These are phyloP conservation scores for Cladorrhinum sp. DNA, from an alignment of 2,329 filamentous ascomycete species.

Conservation along the genomic window DNA sequence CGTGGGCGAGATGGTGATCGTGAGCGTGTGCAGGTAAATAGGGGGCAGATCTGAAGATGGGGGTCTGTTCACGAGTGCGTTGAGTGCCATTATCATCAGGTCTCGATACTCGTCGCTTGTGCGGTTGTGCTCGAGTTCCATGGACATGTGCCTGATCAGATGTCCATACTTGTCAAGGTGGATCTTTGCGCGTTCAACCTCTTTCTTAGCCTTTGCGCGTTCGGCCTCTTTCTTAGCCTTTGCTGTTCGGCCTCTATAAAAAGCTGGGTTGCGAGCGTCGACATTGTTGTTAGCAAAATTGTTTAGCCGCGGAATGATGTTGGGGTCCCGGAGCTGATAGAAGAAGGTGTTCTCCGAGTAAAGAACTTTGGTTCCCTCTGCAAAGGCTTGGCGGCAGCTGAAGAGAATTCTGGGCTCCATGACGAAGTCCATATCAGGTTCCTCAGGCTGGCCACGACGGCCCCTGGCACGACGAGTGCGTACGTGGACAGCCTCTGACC, in stretches of 20 bases:
- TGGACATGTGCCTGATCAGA: conserved; percentile 40
- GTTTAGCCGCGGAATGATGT: not conserved
- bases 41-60: conserved; percentile 19
- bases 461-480: conserved; percentile 1
- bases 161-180: conserved; percentile 38
- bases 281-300: too few relatives aligned
- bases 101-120: conserved; percentile 27
- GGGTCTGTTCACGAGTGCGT: not conserved
- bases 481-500: conserved; percentile 27
- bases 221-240: not conserved
- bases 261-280: too few relatives aligned
- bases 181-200: conserved; percentile 22
- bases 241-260: not conserved
- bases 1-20: conserved; percentile 37
- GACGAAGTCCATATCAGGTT: conserved; percentile 10
- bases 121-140: conserved; percentile 45
- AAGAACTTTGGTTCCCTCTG: conserved; percentile 41
- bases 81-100: conserved; percentile 18
- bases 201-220: not conserved
- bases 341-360: conserved; percentile 48
- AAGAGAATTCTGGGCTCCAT: conserved; percentile 39
- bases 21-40: conserved; percentile 39
- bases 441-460: not conserved
- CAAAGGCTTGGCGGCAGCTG: conserved; percentile 34
- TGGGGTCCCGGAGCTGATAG: conserved; percentile 44